A percentile compares a stretch with the other conserved stretches of the same genome.
Conservation (phyloP, 495 filamentous ascomycete species). For the Penicillium pulvis region DNA sequence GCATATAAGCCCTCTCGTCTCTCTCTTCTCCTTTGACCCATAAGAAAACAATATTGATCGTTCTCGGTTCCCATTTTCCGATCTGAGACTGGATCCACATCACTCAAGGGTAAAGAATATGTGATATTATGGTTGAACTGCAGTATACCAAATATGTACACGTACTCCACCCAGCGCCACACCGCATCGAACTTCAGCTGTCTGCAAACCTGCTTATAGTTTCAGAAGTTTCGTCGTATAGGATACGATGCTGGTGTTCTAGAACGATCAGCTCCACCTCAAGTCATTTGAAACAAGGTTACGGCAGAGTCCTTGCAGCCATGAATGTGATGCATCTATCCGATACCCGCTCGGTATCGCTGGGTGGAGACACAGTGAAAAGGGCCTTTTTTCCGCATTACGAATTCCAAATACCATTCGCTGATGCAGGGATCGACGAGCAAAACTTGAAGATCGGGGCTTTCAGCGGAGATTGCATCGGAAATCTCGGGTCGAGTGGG, state of each 20-base stretch:
- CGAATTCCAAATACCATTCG: neutral
- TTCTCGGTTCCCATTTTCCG: no score
- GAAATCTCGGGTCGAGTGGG: neutral
- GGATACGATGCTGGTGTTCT: neutral
- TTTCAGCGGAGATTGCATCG: neutral
- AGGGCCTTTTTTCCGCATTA: neutral
- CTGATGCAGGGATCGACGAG: neutral
- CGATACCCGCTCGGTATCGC: neutral
- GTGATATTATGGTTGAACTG: no score
- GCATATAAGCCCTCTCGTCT: no score
- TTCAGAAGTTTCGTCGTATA: no score
- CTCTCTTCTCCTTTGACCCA: no score
- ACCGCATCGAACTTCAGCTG: no score
- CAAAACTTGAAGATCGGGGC: neutral
- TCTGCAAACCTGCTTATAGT: no score
- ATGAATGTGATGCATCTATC: constrained; percentile 1
- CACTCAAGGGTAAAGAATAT: no score
- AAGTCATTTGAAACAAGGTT: neutral
- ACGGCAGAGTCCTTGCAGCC: neutral
- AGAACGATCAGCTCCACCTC: neutral
- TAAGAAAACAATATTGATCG: no score
- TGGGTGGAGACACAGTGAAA: neutral
- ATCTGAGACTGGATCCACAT: no score
- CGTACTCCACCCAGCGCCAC: no score
- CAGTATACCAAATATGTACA: no score